Conservation (phyloP, 2,329 filamentous ascomycete species). For the Colletotrichum sp. region DNA sequence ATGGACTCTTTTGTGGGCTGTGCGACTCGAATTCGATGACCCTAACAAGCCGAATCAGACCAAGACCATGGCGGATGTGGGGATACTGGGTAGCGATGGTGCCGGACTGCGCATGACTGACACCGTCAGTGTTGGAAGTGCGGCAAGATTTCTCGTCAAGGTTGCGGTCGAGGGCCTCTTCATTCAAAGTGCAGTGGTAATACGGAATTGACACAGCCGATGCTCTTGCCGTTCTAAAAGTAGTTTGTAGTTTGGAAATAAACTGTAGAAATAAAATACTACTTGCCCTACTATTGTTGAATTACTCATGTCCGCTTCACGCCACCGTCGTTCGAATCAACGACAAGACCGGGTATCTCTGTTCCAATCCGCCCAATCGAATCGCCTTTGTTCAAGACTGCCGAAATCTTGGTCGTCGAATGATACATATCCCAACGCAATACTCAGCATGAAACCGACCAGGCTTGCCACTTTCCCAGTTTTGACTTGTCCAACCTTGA, state of each 20-base stretch:
- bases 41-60: slow-evolving; percentile 19
- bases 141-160: slow-evolving; percentile 38
- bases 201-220: too few species aligned
- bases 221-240: too few species aligned
- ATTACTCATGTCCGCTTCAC: not conserved
- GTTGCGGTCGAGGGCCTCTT: slow-evolving; percentile 30
- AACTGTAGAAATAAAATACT: too few species aligned
- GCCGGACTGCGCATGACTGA: slow-evolving; percentile 35
- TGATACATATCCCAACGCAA: not conserved
- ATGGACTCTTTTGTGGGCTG: slow-evolving; percentile 40
- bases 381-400: not conserved
- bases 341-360: not conserved
- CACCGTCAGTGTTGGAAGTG: slow-evolving; percentile 30
- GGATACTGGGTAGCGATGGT: slow-evolving; percentile 33
- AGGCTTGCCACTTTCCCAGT: not conserved
- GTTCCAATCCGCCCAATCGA: too few species aligned
- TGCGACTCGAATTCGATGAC: slow-evolving; percentile 34
- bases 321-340: not conserved
- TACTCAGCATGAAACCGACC: not conserved
- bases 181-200: not conserved
- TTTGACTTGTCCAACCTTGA: not conserved
- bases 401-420: not conserved
- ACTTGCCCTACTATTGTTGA: not conserved
- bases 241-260: too few species aligned
- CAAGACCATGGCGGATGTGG: slow-evolving; percentile 23